Evolutionary conservation across 306 rosid species (phyloP), one percentile per base, ranked within the genome.

Genomic region (Sesbania bispinosa): DNA sequence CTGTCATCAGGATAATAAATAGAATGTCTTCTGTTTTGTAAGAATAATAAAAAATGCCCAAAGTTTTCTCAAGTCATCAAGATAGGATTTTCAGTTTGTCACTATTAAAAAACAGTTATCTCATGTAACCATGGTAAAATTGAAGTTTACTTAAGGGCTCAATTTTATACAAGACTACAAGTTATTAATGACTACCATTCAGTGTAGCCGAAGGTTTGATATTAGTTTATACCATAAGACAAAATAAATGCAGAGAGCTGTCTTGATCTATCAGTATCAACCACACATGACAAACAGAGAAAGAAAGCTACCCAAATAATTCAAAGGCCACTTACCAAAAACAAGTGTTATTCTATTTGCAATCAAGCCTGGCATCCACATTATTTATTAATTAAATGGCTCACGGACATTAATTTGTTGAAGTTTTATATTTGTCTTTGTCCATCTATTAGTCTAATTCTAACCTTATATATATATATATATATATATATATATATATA

Each of bases 351-450:
- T 39, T 74, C 10, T 74, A 41, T 51, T 18, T 38, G 13, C 46
- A 23, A 51, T 51, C 65, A 62, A 50, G 15, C 42, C 65, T 62
- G 64, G 46, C 72, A 50, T 50, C 46, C 39, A 24, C 19, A 24
- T 32, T 59, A 7, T 20, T 18, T 33, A 42, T 19, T 21, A 5
- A 35, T 19, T 58, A 43, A 58, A 59, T 15, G 42, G 18, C 10
- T 62, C 30, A 48, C n/a, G n/a, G n/a, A n/a, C n/a, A n/a, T n/a
- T n/a, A n/a, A n/a, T n/a, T n/a, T n/a, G n/a, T n/a, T n/a, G n/a
- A n/a, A n/a, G n/a, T n/a, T n/a, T n/a, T n/a, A n/a, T n/a, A 46
- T 53, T 33, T 69, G 29, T 38, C 48, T 51, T 3, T 69, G 4
- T 23, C 6, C 3, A 50, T 3, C 63, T 9, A 23, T 26, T 10